phyloP scores from a whole-genome alignment of 2,329 filamentous ascomycete genomes.

The Sarocladium strictum region DNA sequence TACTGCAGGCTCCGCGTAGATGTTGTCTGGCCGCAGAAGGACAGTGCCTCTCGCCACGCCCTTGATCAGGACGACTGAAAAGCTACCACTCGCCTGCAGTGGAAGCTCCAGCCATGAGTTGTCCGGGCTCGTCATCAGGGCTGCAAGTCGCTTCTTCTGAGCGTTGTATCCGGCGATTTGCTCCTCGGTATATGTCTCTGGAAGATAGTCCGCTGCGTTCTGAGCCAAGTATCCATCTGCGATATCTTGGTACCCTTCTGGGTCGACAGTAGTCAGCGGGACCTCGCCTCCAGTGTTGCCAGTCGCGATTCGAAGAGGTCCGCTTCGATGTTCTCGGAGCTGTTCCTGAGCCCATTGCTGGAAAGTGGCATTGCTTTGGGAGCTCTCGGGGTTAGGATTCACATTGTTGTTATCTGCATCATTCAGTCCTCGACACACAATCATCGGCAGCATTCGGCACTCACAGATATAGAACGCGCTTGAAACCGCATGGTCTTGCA shows the following conservation, averaged over 20 bases:
- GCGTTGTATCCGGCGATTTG: conserved; percentile 28
- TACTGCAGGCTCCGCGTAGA: conserved; percentile 45
- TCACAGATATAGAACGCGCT: conserved; percentile 6
- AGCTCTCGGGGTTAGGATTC: not conserved
- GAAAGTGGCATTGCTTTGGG: conserved; percentile 4
- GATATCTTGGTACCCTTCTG: conserved; percentile 12
- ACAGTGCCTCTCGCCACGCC: conserved; percentile 35
- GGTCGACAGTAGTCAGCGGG: conserved; percentile 13
- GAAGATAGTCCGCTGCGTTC: conserved; percentile 11
- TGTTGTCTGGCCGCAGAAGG: conserved; percentile 41
- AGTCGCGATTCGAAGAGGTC: conserved; percentile 17
- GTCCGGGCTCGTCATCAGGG: conserved; percentile 33
- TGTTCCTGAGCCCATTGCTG: conserved; percentile 14
- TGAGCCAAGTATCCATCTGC: conserved; percentile 12
- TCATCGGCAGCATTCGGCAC: not conserved
- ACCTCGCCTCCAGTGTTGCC: conserved; percentile 17
- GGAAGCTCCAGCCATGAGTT: conserved; percentile 17
- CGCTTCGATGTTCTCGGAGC: conserved; percentile 15
- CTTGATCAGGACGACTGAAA: conserved; percentile 13
- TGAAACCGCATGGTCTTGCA: conserved; percentile 24
- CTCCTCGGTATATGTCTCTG: conserved; percentile 11
- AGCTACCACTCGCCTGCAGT: conserved; percentile 5
- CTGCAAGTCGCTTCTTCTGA: conserved; percentile 42
- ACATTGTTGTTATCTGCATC: conserved; percentile 2
- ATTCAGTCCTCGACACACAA: not conserved